These are phyloP conservation scores for Trichoderma arundinaceum DNA, from an alignment of 2,329 filamentous ascomycete genomes.

Conservation along the genomic window DNA sequence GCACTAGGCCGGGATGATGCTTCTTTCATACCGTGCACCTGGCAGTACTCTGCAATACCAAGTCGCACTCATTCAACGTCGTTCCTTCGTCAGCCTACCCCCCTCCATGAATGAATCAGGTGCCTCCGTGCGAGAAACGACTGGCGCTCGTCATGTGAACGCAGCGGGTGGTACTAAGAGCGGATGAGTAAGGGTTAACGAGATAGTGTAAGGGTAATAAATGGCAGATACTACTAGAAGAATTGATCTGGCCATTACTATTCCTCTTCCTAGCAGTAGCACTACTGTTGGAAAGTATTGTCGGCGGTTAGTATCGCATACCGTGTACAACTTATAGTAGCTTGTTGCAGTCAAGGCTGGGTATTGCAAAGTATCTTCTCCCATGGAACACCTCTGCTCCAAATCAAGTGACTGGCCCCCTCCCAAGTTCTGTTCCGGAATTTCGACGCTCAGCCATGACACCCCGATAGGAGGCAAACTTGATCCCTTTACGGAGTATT, in stretches of 20 bases:
- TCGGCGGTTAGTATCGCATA: too few relatives aligned
- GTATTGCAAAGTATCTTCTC: too few relatives aligned
- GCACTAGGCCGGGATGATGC: too few relatives aligned
- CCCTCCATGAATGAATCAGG: slow-evolving; percentile 30
- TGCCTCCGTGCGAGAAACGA: slow-evolving; percentile 29
- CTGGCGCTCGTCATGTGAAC: slow-evolving; percentile 26
- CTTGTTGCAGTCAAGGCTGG: too few relatives aligned
- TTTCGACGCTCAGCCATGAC: slow-evolving; percentile 7
- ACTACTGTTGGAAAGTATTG: too few relatives aligned
- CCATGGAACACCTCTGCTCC: too few relatives aligned
- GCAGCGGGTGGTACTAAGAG: background rate
- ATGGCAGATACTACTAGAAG: background rate
- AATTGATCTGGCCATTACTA: too few relatives aligned
- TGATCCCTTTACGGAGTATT: slow-evolving; percentile 19
- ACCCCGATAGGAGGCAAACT: slow-evolving; percentile 19
- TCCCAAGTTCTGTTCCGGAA: background rate
- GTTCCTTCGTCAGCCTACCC: slow-evolving; percentile 26
- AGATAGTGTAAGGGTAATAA: background rate
- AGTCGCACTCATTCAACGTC: slow-evolving; percentile 8
- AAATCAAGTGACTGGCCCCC: too few relatives aligned
- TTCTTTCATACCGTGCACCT: too few relatives aligned
- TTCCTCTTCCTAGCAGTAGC: too few relatives aligned
- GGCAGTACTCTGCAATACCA: background rate
- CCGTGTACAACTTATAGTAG: too few relatives aligned
- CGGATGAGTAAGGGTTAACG: background rate